phyloP scores from a whole-genome alignment of 257 asterid genomes.

The Solanum arcanum region DNA sequence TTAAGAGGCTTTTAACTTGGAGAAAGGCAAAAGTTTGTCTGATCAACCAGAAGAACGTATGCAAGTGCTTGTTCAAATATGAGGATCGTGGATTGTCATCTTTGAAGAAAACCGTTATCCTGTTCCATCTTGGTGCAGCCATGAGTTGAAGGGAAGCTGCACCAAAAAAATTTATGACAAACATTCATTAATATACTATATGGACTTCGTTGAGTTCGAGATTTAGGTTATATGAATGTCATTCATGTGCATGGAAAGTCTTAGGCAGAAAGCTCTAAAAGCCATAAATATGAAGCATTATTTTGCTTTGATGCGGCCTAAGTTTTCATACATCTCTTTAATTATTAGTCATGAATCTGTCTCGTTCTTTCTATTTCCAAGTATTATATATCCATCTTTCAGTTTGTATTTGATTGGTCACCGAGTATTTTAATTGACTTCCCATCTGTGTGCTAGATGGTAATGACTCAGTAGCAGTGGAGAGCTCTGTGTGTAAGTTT shows the following conservation, averaged over 20 bases:
- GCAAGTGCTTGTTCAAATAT: neutral
- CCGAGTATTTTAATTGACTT: neutral
- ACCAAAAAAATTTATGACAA: neutral
- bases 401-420: neutral
- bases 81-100: neutral
- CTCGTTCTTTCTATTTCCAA: neutral
- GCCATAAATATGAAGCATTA: neutral
- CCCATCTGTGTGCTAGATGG: slow-evolving; percentile 47
- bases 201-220: neutral
- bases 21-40: neutral
- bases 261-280: neutral
- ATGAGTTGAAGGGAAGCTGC: neutral
- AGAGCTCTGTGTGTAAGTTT: slow-evolving; percentile 37
- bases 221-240: neutral
- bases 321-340: neutral
- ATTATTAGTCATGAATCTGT: neutral
- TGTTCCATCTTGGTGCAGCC: neutral
- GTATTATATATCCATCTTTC: neutral
- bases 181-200: neutral
- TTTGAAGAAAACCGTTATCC: neutral
- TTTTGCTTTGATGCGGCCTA: neutral
- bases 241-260: neutral
- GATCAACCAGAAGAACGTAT: neutral
- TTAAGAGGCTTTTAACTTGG: neutral
- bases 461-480: slow-evolving; percentile 53